Conservation (phyloP, 2,329 filamentous ascomycete species). For the Xylariaceae sp. region DNA sequence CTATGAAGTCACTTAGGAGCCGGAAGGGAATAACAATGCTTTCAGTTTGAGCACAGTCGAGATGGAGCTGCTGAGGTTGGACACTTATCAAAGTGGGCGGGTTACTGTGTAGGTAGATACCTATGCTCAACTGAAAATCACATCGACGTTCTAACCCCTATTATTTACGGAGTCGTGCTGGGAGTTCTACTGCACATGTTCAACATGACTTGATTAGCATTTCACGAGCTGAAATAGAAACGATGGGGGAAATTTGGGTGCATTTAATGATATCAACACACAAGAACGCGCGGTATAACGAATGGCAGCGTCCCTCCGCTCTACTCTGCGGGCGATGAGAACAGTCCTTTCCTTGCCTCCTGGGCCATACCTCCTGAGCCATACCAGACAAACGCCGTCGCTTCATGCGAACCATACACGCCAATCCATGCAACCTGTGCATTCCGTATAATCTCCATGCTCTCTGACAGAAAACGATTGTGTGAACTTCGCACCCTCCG, state of each 20-base stretch:
- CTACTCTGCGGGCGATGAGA: slow-evolving; percentile 5
- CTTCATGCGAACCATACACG: not conserved
- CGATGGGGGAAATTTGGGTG: slow-evolving; percentile 1
- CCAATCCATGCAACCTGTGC: slow-evolving; percentile 4
- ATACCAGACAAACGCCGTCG: not conserved
- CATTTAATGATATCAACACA: slow-evolving; percentile 2
- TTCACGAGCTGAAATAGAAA: not conserved
- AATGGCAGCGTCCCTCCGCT: slow-evolving; percentile 7
- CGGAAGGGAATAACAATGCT: too few species aligned
- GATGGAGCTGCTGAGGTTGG: too few species aligned
- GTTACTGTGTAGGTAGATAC: too few species aligned
- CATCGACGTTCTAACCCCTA: too few species aligned
- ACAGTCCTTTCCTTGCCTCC: not conserved
- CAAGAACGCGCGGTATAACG: slow-evolving; percentile 1
- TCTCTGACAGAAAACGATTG: not conserved
- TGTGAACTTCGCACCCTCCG: too few species aligned
- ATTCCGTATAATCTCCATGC: slow-evolving; percentile 1
- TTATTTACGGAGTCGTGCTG: too few species aligned
- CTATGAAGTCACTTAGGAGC: too few species aligned
- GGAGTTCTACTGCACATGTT: not conserved
- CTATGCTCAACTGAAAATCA: too few species aligned
- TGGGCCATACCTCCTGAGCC: not conserved
- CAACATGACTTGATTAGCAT: not conserved
- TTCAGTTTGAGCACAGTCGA: too few species aligned
- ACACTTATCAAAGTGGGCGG: too few species aligned